phyloP scores from a whole-genome alignment of 2,329 filamentous ascomycete species.

The Epichloe festucae region DNA sequence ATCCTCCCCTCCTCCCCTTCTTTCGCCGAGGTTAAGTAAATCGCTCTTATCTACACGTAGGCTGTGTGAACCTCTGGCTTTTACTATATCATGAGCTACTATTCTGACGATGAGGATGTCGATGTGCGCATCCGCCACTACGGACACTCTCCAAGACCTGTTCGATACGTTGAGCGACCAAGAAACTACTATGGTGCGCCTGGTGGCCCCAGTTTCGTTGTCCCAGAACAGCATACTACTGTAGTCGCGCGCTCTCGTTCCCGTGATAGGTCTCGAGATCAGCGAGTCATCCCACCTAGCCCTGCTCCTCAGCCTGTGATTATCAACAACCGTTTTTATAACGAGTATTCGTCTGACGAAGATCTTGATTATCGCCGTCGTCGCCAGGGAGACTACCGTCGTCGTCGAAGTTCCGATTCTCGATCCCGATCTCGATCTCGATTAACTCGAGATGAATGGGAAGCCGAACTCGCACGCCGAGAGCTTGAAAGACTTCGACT shows the following conservation, averaged over 20 bases:
- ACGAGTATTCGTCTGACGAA: slow-evolving; percentile 33
- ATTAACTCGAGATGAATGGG: slow-evolving; percentile 29
- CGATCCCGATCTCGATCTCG: slow-evolving; percentile 16
- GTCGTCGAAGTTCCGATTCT: slow-evolving; percentile 16
- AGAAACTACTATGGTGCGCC: slow-evolving; percentile 27
- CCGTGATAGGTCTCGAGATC: slow-evolving; percentile 32
- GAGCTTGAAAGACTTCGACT: slow-evolving; percentile 33
- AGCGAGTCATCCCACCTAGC: slow-evolving; percentile 27
- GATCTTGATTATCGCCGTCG: slow-evolving; percentile 15
- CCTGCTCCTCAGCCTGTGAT: slow-evolving; percentile 32
- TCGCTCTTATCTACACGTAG: neutral
- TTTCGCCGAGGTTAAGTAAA: no score
- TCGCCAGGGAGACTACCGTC: slow-evolving; percentile 15
- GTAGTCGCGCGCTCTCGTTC: slow-evolving; percentile 28
- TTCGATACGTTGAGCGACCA: slow-evolving; percentile 33
- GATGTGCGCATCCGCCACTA: slow-evolving; percentile 36
- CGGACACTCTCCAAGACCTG: slow-evolving; percentile 25
- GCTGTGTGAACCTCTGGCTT: no score
- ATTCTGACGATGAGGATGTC: slow-evolving; percentile 41
- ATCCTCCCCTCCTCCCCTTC: no score
- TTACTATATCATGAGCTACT: slow-evolving; percentile 20
- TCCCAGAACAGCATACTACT: slow-evolving; percentile 32
- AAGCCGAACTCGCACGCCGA: slow-evolving; percentile 25
- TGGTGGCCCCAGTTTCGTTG: slow-evolving; percentile 27
- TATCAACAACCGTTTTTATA: slow-evolving; percentile 44